phyloP scores from a whole-genome alignment of 768 basidiomycete species.

The Pulveroboletus ravenelii region DNA sequence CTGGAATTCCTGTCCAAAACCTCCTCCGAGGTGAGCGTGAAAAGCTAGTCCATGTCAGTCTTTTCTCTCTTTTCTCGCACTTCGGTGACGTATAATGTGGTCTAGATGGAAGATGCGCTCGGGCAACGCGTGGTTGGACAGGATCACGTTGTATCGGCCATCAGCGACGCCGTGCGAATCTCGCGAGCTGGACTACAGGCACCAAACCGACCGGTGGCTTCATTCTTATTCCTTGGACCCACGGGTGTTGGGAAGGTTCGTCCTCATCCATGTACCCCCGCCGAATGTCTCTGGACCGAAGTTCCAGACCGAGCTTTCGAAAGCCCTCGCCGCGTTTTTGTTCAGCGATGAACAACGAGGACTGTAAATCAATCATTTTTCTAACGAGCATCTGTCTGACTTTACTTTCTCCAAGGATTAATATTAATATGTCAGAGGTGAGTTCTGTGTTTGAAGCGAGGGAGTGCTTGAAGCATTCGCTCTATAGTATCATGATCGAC shows the following conservation, averaged over 20 bases:
- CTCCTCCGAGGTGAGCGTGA: constrained; percentile 86
- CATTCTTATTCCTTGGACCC: constrained; percentile 87
- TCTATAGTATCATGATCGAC: constrained; percentile 80
- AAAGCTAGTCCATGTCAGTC: constrained; percentile 77
- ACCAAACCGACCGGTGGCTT: constrained; percentile 85
- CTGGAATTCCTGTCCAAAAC: constrained; percentile 88
- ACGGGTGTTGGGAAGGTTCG: constrained; percentile 81
- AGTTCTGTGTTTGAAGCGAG: neutral
- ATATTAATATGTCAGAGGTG: constrained; percentile 91
- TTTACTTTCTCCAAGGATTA: constrained; percentile 49
- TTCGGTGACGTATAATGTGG: constrained; percentile 1
- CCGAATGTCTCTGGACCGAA: neutral
- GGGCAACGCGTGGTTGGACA: constrained; percentile 81
- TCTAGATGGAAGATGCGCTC: constrained; percentile 83
- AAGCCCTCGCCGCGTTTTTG: constrained; percentile 82
- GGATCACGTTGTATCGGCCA: constrained; percentile 77
- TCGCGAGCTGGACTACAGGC: constrained; percentile 89
- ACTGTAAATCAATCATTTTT: constrained; percentile 47
- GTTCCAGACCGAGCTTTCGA: constrained; percentile 73
- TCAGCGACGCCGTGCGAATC: constrained; percentile 88
- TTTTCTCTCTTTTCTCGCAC: neutral
- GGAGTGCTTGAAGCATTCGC: neutral
- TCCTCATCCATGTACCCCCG: neutral
- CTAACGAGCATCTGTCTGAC: neutral
- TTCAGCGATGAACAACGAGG: constrained; percentile 88